phyloP scores from a whole-genome alignment of 2,329 filamentous ascomycete genomes.

The Dactylellina sp. region DNA sequence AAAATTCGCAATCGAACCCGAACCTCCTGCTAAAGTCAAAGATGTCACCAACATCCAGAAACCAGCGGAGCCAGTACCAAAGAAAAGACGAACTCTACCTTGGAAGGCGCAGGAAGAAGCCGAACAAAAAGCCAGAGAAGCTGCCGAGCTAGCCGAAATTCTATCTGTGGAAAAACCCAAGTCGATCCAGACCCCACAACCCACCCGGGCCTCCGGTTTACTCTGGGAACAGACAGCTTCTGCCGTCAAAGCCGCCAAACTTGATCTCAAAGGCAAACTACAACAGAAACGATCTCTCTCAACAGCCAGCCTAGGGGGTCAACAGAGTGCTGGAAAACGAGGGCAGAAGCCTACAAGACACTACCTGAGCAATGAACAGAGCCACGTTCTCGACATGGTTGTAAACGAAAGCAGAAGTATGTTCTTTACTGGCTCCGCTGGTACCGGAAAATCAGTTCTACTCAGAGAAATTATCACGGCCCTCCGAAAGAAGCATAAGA shows the following conservation, averaged over 20 bases:
- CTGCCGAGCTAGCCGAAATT: constrained; percentile 43
- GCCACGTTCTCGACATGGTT: constrained; percentile 83
- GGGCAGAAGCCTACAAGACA: constrained; percentile 38
- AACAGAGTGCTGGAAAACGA: neutral
- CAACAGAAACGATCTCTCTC: constrained; percentile 48
- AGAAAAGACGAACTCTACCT: constrained; percentile 42
- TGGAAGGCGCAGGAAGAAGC: constrained; percentile 43
- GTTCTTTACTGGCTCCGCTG: constrained; percentile 95
- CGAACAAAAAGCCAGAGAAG: constrained; percentile 32
- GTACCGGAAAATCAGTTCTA: constrained; percentile 95
- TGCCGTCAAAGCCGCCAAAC: constrained; percentile 72
- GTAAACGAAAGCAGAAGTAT: constrained; percentile 84
- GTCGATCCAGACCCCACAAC: constrained; percentile 50
- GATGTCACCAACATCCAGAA: constrained; percentile 17
- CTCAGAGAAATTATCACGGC: constrained; percentile 90
- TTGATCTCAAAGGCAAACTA: constrained; percentile 48
- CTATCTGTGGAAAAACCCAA: constrained; percentile 27
- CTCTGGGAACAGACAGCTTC: constrained; percentile 81
- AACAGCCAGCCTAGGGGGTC: constrained; percentile 33
- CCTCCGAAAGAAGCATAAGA: constrained; percentile 80
- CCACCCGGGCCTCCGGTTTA: constrained; percentile 61
- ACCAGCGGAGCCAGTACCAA: constrained; percentile 32
- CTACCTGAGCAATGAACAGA: constrained; percentile 72
- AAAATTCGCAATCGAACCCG: constrained; percentile 30
- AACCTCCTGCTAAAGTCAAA: constrained; percentile 5